Percentiles rank a stretch among this genome's conserved stretches.
Evolutionary conservation across 75 land plant species (phyloP).

Genomic region (Pinus tabuliformis): DNA sequence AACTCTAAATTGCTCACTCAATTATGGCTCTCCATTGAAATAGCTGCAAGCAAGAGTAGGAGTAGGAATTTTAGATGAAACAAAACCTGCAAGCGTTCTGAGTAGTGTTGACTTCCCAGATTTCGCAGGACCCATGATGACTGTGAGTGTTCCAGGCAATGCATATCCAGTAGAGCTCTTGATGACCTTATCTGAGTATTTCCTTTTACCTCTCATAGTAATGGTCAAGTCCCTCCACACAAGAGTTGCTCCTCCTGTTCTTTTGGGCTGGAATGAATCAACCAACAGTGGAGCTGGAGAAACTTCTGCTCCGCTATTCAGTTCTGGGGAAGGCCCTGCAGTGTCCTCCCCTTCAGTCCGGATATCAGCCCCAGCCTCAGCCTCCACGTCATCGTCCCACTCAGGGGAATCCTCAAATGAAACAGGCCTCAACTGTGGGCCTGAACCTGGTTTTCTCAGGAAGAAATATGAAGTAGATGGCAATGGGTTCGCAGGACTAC

Average conservation of each 20-base stretch:
- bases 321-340: conserved; percentile 30
- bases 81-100: conserved; percentile 75
- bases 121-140: conserved; percentile 82
- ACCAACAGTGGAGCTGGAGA: conserved; percentile 39
- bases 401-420: conserved; percentile 80
- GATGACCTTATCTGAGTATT: conserved; percentile 62
- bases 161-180: conserved; percentile 86
- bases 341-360: conserved; percentile 39
- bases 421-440: conserved; percentile 42
- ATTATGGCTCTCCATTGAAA: not conserved
- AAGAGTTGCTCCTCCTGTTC: conserved; percentile 54
- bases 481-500: conserved; percentile 57
- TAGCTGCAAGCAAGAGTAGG: not conserved
- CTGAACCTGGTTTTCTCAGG: conserved; percentile 61
- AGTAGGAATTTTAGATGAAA: not conserved
- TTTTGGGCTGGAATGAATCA: conserved; percentile 30
- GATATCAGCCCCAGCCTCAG: conserved; percentile 25
- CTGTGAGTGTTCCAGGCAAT: conserved; percentile 77
- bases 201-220: conserved; percentile 61
- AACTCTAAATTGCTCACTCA: not conserved
- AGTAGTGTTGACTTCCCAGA: conserved; percentile 76
- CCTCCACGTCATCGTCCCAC: conserved; percentile 47
- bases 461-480: conserved; percentile 60
- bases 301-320: conserved; percentile 28
- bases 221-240: conserved; percentile 86